Conservation (phyloP, 352 stramenopile species). For the Globisporangium orthogonon region DNA sequence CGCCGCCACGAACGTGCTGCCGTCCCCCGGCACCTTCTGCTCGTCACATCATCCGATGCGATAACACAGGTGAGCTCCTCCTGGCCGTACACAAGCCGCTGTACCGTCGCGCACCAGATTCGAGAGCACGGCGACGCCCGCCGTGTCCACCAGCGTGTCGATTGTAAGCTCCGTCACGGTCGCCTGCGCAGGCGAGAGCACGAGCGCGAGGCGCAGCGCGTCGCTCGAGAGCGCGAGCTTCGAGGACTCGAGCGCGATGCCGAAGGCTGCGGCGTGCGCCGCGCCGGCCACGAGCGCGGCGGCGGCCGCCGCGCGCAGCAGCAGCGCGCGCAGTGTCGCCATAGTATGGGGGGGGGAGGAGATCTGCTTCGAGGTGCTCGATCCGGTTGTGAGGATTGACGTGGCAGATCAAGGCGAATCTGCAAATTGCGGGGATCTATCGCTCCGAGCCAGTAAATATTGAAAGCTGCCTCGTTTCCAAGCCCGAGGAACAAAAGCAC, state of each 20-base stretch:
- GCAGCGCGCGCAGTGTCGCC: constrained; percentile 13
- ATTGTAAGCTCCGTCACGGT: constrained; percentile 51
- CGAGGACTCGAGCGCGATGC: constrained; percentile 35
- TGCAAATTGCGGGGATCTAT: background rate
- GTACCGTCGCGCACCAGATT: constrained; percentile 34
- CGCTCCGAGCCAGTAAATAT: no score
- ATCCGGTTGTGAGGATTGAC: background rate
- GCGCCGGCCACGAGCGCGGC: constrained; percentile 13
- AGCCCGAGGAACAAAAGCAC: no score
- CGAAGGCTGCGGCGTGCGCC: constrained; percentile 23
- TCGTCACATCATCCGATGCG: background rate
- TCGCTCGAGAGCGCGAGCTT: constrained; percentile 38
- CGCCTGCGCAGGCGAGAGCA: constrained; percentile 46
- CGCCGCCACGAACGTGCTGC: constrained; percentile 46
- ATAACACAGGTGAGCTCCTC: no score
- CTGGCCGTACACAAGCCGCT: background rate
- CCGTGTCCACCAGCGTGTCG: constrained; percentile 67
- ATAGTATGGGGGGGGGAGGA: background rate
- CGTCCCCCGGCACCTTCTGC: constrained; percentile 58
- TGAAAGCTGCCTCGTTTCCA: no score
- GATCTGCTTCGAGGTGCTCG: background rate
- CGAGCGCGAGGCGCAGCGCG: constrained; percentile 41
- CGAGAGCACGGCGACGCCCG: constrained; percentile 42
- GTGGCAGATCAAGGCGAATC: background rate
- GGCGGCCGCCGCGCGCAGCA: constrained; percentile 14